phyloP scores from a whole-genome alignment of 2,329 filamentous ascomycete genomes.

The Claviceps pusilla region DNA sequence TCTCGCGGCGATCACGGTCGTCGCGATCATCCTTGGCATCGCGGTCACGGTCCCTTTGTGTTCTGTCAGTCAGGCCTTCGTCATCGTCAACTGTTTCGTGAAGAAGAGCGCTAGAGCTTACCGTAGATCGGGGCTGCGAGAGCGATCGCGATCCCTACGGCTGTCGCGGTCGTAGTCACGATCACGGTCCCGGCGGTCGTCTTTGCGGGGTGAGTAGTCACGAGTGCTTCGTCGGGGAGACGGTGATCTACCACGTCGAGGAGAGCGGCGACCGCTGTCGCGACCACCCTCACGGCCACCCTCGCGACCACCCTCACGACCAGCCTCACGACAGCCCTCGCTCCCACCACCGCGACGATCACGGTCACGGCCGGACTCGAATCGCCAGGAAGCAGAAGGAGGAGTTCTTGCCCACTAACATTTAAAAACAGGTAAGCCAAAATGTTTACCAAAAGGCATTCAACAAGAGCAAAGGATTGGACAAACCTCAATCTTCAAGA shows the following conservation, averaged over 20 bases:
- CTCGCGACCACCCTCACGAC: conserved; percentile 24
- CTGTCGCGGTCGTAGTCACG: conserved; percentile 64
- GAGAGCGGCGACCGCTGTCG: conserved; percentile 38
- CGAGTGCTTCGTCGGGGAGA: conserved; percentile 62
- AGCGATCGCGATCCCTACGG: conserved; percentile 62
- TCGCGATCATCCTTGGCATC: conserved; percentile 52
- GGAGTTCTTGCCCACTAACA: conserved; percentile 93
- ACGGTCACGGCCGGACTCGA: conserved; percentile 77
- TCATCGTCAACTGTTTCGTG: not conserved
- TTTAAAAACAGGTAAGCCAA: conserved; percentile 2
- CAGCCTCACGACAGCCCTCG: conserved; percentile 36
- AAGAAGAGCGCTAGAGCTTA: conserved; percentile 16
- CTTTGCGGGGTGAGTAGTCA: conserved; percentile 77
- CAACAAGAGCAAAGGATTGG: not conserved
- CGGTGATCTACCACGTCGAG: conserved; percentile 57
- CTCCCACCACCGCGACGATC: conserved; percentile 34
- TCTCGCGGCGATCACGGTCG: conserved; percentile 60
- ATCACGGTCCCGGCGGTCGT: conserved; percentile 69
- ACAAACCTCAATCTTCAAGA: conserved; percentile 90
- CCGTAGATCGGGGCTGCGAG: conserved; percentile 53
- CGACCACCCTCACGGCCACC: conserved; percentile 5
- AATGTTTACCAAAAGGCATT: not conserved
- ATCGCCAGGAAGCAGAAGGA: conserved; percentile 94
- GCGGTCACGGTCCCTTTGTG: conserved; percentile 34
- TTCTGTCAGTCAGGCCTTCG: conserved; percentile 13